Evolutionary conservation across 169 alveolate species (phyloP), one percentile per base, ranked within the genome.

Genomic region (Pseudocohnilembus persalinus): DNA sequence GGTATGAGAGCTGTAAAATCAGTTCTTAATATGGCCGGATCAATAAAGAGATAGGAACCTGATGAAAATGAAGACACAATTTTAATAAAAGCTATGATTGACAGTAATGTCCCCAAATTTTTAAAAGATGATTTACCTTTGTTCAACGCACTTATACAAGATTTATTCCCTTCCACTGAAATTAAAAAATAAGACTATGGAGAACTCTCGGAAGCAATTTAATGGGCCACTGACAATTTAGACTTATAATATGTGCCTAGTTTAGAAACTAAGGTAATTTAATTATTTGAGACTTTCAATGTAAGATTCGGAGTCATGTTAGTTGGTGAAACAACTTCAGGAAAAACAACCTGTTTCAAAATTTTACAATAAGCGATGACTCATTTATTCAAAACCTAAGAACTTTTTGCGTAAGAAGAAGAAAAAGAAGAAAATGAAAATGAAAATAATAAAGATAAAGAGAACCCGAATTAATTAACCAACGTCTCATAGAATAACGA

Each of bases 271-370:
- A 95, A 95, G 82, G 80, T 84, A 26, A 91, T 95, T 25, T 92
- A 95, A 89, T 81, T 95, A 64, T 93, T 93, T 83, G 98, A 95
- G 76, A 93, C 97, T 0, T 91, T 95, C 82, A 92, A 95, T 88
- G 97, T 95, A 16, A 84, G 97, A 81, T 95, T 93, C 83, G 97
- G 97, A 28, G 94, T 93, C 79, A 93, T 95, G 97, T 86, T 95
- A 49, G 97, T 95, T 1, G 97, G 97, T 0, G 92, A 93, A 4
- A 94, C 97, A 34, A 95, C 95, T n/a, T 84, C 91, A 83, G 96
- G 94, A 78, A 83, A 94, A 88, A 90, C 96, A 27, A 78, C 93
- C 24, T 91, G 93, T 79, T 94, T 90, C 77, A 85, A 88, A 86
- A 85, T 87, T 27, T 89, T 94, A 82, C 85, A 87, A 28, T 81